Base-by-base conservation (phyloP, 2,329 filamentous ascomycete genomes). In the Chlorencoelia australis region DNA sequence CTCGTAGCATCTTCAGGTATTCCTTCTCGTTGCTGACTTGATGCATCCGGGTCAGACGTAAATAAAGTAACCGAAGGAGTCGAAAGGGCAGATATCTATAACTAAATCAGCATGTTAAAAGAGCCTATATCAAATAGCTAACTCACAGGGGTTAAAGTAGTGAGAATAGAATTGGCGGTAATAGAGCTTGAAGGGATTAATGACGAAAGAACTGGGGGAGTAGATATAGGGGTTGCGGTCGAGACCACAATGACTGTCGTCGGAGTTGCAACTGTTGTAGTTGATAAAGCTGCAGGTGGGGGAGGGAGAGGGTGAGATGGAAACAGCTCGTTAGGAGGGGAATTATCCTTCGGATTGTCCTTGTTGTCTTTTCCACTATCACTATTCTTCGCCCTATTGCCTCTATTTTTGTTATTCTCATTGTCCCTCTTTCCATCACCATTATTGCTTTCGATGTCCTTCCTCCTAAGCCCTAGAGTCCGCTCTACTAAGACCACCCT, bases 401-500 rank as follows among this genome's bases (percentile, higher is more conserved):
- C 28, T n/a, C 20, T 27, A 15, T 33, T 19, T 19, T 41, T 30
- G 24, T 32, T 17, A 13, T 33, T 34, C 21, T 17, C 9, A 13
- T 36, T 20, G 16, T 22, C 14, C 11, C 20, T 22, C 7, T 20
- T 21, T 11, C 36, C 20, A 17, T 32, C 21, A 18, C 33, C 16
- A 15, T 32, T 27, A 8, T 35, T 22, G 5, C 30, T 34, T 29
- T n/a, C 24, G 33, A 30, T 33, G 31, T 6, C 25, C 29, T 20
- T 35, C 33, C 35, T 37, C 35, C 27, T 50, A 30, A 9, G 19
- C 11, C n/a, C n/a, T n/a, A n/a, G n/a, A n/a, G n/a, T n/a, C n/a
- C n/a, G n/a, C n/a, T n/a, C n/a, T n/a, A n/a, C n/a, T 26, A 33
- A 16, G 33, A 41, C 32, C 31, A 44, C 28, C 20, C 40, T 45